Conservation (phyloP, 495 filamentous ascomycete genomes). For the Aspergillus leporis region DNA sequence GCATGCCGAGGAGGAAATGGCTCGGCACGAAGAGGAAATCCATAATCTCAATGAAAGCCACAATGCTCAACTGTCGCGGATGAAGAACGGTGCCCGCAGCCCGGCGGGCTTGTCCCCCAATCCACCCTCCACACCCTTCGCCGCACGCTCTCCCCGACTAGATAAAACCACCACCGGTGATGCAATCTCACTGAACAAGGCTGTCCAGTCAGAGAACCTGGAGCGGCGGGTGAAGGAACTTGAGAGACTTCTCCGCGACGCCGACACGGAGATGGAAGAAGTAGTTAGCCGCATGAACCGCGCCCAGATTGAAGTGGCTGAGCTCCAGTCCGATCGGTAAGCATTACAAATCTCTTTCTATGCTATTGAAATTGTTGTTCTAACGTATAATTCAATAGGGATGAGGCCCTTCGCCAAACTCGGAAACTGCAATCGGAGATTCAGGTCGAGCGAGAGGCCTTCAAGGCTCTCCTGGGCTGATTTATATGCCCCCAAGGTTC, state of each 20-base stretch:
- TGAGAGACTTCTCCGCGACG: slow-evolving; percentile 76
- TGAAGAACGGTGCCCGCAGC: slow-evolving; percentile 58
- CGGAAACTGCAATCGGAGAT: slow-evolving; percentile 70
- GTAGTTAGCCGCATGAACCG: slow-evolving; percentile 89
- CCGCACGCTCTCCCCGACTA: slow-evolving; percentile 54
- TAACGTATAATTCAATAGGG: slow-evolving; percentile 51
- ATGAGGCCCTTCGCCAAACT: slow-evolving; percentile 83
- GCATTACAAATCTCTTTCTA: slow-evolving; percentile 18
- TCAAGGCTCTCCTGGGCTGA: slow-evolving; percentile 44
- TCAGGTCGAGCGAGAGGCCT: slow-evolving; percentile 56
- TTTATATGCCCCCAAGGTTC: not conserved
- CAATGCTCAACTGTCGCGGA: slow-evolving; percentile 72
- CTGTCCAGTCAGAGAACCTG: slow-evolving; percentile 67
- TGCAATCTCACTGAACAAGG: slow-evolving; percentile 59
- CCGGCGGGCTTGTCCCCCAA: slow-evolving; percentile 42
- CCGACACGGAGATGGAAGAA: slow-evolving; percentile 92
- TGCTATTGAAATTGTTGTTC: slow-evolving; percentile 11
- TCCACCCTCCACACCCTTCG: slow-evolving; percentile 65
- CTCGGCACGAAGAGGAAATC: slow-evolving; percentile 84
- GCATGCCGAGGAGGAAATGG: slow-evolving; percentile 78
- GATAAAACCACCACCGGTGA: slow-evolving; percentile 58
- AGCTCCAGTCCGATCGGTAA: slow-evolving; percentile 85
- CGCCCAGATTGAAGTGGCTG: slow-evolving; percentile 91
- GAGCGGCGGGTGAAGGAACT: slow-evolving; percentile 77
- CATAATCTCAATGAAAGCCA: slow-evolving; percentile 72